Evolutionary conservation across 768 basidiomycete genomes (phyloP).

Genomic region (Cystobasidium tubakii): DNA sequence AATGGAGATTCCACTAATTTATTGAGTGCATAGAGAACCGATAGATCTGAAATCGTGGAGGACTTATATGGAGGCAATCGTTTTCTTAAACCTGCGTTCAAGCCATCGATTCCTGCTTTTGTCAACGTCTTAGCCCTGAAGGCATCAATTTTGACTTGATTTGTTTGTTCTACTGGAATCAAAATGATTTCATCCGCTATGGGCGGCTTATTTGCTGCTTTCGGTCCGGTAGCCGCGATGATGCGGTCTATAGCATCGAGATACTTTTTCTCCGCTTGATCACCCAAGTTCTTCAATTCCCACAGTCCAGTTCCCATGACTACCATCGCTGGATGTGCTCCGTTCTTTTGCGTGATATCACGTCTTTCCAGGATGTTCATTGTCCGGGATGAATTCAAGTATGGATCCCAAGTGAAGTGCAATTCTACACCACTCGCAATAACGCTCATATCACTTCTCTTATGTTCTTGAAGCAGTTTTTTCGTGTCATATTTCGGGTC

Average conservation of each 20-base stretch:
- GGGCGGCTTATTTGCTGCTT: slow-evolving; percentile 29
- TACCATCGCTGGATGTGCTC: slow-evolving; percentile 58
- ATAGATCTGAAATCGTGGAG: slow-evolving; percentile 50
- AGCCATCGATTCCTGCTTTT: slow-evolving; percentile 73
- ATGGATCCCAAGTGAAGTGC: slow-evolving; percentile 78
- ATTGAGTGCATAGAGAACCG: slow-evolving; percentile 74
- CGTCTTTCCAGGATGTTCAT: slow-evolving; percentile 51
- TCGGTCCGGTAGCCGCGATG: slow-evolving; percentile 53
- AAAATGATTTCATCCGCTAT: slow-evolving; percentile 69
- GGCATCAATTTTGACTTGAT: slow-evolving; percentile 61
- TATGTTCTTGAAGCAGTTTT: slow-evolving; percentile 51
- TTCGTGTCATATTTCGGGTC: slow-evolving; percentile 51
- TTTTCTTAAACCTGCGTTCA: slow-evolving; percentile 83
- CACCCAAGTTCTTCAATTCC: slow-evolving; percentile 71
- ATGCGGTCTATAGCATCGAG: slow-evolving; percentile 65
- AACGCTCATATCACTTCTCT: slow-evolving; percentile 63
- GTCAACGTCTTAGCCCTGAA: slow-evolving; percentile 66
- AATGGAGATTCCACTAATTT: slow-evolving; percentile 52
- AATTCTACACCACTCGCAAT: slow-evolving; percentile 55
- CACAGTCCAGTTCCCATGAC: slow-evolving; percentile 81
- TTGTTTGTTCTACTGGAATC: slow-evolving; percentile 68
- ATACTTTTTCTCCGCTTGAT: slow-evolving; percentile 66
- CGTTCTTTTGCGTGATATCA: not conserved
- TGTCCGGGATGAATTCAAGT: slow-evolving; percentile 64
- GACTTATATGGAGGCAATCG: slow-evolving; percentile 48